Evolutionary conservation across 805 yeast genomes (phyloP).

Genomic region (Debaryomyces tyrocola): DNA sequence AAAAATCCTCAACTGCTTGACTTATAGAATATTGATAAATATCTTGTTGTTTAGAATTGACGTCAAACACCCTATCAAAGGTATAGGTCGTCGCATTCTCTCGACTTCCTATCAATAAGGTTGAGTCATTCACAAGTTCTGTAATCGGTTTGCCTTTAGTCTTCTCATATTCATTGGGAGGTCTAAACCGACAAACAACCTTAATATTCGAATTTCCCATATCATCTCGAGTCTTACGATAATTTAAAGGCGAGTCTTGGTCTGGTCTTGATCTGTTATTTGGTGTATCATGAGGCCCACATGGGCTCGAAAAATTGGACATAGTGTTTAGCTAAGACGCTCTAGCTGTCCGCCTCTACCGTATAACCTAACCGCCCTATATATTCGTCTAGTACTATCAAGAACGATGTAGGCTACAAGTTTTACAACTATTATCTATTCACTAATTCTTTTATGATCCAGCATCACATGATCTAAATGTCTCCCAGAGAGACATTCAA

Average conservation of each 20-base stretch:
- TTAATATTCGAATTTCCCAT: conserved; percentile 42
- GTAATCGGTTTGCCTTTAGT: conserved; percentile 15
- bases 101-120: conserved; percentile 27
- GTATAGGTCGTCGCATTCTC: conserved; percentile 43
- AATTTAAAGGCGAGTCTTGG: not conserved
- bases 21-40: conserved; percentile 59
- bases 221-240: not conserved
- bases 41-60: conserved; percentile 51
- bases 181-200: conserved; percentile 75
- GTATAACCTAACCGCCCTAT: too few relatives aligned
- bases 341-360: too few relatives aligned
- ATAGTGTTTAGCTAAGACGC: not conserved
- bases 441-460: too few relatives aligned
- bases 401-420: too few relatives aligned
- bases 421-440: too few relatives aligned
- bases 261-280: not conserved
- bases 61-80: conserved; percentile 65
- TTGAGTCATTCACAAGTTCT: conserved; percentile 22
- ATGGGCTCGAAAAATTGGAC: not conserved
- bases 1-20: conserved; percentile 66
- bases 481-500: too few relatives aligned
- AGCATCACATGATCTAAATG: too few relatives aligned
- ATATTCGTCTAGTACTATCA: too few relatives aligned
- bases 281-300: not conserved
- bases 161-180: conserved; percentile 42